phyloP scores from a whole-genome alignment of 116 monocot genomes.

The Phalaenopsis hybrid region DNA sequence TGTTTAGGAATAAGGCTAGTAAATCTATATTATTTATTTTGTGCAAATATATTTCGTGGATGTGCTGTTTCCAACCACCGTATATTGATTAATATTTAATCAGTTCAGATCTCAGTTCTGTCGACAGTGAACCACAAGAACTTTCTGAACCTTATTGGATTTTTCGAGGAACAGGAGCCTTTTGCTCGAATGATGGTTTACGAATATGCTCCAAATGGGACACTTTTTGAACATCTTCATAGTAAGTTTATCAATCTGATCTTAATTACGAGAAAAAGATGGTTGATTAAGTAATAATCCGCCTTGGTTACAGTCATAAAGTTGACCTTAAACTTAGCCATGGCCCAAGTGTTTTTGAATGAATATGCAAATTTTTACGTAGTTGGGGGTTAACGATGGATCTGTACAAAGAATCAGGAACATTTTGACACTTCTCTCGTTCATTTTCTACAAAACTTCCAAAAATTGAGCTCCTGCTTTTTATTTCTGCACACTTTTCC shows the following conservation, averaged over 20 bases:
- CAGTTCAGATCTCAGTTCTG: constrained; percentile 34
- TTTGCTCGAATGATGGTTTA: constrained; percentile 88
- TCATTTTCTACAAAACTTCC: too few relatives aligned
- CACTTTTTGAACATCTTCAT: constrained; percentile 84
- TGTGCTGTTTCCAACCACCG: neutral
- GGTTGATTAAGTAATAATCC: neutral
- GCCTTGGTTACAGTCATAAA: neutral
- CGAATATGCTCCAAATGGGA: constrained; percentile 81
- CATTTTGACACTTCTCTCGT: too few relatives aligned
- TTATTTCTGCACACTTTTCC: neutral
- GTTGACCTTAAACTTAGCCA: too few relatives aligned
- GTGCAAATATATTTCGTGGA: neutral
- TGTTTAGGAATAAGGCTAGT: constrained; percentile 51
- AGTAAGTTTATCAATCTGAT: constrained; percentile 24
- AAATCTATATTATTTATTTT: neutral
- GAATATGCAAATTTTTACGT: too few relatives aligned
- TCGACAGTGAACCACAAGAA: constrained; percentile 89
- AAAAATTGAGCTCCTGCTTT: too few relatives aligned
- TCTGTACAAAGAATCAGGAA: too few relatives aligned
- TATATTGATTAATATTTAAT: neutral
- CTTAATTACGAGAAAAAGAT: neutral
- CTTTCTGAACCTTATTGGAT: constrained; percentile 84
- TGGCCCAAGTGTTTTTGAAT: too few relatives aligned
- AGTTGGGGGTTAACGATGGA: too few relatives aligned
- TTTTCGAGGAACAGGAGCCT: constrained; percentile 69